Conservation (phyloP, 2,329 filamentous ascomycete species). For the Fusarium sambucinum region DNA sequence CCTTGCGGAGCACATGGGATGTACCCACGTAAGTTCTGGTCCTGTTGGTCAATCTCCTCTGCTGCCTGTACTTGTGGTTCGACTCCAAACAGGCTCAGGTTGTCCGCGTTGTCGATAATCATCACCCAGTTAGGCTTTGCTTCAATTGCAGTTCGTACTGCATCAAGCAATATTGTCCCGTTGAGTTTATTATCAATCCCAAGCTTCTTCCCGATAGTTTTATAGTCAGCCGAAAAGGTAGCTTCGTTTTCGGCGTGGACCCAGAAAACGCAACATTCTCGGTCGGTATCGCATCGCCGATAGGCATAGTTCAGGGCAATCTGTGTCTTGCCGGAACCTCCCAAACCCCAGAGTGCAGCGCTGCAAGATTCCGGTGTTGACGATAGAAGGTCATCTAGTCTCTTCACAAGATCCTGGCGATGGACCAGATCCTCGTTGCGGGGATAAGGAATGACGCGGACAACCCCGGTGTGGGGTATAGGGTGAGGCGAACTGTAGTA, state of each 20-base stretch:
- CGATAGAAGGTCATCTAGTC: slow-evolving; percentile 41
- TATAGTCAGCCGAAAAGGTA: slow-evolving; percentile 49
- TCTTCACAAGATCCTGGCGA: slow-evolving; percentile 27
- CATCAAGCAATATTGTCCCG: slow-evolving; percentile 33
- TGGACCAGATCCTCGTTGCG: slow-evolving; percentile 46
- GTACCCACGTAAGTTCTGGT: not conserved
- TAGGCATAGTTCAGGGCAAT: slow-evolving; percentile 53
- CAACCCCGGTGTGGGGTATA: slow-evolving; percentile 8
- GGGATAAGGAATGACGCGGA: slow-evolving; percentile 39
- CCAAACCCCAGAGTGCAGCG: slow-evolving; percentile 47
- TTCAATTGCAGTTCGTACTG: slow-evolving; percentile 12
- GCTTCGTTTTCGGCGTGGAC: slow-evolving; percentile 51
- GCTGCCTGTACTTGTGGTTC: not conserved
- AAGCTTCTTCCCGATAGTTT: slow-evolving; percentile 46
- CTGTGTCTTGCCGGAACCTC: slow-evolving; percentile 53
- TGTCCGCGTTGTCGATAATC: slow-evolving; percentile 25
- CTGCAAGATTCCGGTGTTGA: slow-evolving; percentile 14
- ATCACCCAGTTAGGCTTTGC: slow-evolving; percentile 8
- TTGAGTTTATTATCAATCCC: slow-evolving; percentile 39
- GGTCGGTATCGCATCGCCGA: slow-evolving; percentile 35
- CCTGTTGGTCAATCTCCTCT: not conserved
- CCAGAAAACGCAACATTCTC: slow-evolving; percentile 52
- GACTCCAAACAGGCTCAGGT: slow-evolving; percentile 3
- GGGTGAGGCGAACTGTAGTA: slow-evolving; percentile 5
- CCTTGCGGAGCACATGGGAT: not conserved